phyloP scores from a whole-genome alignment of 306 rosid genomes.

The Benincasa hispida region DNA sequence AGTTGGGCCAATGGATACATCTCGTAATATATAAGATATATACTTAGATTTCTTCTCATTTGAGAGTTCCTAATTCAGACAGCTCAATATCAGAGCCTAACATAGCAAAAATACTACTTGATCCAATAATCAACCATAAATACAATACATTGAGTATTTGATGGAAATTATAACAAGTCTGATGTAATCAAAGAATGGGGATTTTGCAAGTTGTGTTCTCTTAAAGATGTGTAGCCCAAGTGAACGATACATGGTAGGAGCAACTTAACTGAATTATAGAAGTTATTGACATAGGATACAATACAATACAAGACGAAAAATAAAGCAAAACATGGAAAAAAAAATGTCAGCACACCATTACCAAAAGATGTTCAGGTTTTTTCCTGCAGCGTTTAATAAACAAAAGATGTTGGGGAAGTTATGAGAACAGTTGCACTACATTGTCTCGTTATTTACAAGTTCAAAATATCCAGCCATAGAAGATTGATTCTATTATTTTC shows the following conservation, averaged over 20 bases:
- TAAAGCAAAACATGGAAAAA: not conserved
- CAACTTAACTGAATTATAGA: not conserved
- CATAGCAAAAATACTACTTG: not conserved
- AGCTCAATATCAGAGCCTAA: not conserved
- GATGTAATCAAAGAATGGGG: not conserved
- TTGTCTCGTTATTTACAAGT: not conserved
- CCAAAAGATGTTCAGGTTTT: not conserved
- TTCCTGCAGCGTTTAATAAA: constrained; percentile 1
- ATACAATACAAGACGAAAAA: not conserved
- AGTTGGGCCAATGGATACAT: not conserved
- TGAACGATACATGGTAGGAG: not conserved
- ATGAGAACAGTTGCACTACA: not conserved
- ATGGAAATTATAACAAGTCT: not conserved
- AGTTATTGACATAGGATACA: not conserved
- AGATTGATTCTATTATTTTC: not conserved
- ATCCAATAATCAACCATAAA: not conserved
- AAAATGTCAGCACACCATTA: not conserved
- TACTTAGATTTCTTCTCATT: not conserved
- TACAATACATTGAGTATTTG: not conserved
- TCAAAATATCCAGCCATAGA: not conserved
- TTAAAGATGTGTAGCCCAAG: not conserved
- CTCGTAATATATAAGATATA: not conserved
- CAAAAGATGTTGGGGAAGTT: constrained; percentile 4
- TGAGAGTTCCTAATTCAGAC: not conserved
- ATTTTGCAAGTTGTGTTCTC: not conserved